A percentile compares a stretch with the other conserved stretches of the same genome.
Evolutionary conservation across 805 yeast species (phyloP).

Genomic region (Zygosaccharomyces bailii): DNA sequence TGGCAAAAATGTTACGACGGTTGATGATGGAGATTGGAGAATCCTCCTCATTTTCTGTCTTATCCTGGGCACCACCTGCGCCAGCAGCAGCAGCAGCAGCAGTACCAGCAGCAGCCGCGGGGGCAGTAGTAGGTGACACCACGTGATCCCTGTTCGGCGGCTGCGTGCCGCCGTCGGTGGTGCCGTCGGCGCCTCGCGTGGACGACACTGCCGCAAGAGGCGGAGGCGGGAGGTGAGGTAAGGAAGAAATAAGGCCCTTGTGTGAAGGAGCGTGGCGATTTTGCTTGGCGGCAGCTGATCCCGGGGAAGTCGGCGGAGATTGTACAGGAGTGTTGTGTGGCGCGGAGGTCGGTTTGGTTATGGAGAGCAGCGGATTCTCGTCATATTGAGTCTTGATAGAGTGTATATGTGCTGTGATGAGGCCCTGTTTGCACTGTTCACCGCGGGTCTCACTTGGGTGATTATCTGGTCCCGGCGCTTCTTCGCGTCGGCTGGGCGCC

Average conservation of each 20-base stretch:
- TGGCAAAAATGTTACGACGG: conserved; percentile 20
- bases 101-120: conserved; percentile 1
- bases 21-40: conserved; percentile 21
- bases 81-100: conserved; percentile 5
- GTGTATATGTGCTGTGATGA: conserved; percentile 15
- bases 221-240: conserved; percentile 12
- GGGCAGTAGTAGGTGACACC: conserved; percentile 2
- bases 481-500: conserved; percentile 10
- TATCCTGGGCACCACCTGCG: conserved; percentile 1
- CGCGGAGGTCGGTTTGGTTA: conserved; percentile 23
- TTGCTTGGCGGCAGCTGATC: neutral
- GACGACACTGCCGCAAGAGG: conserved; percentile 1
- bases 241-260: conserved; percentile 1
- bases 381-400: conserved; percentile 20
- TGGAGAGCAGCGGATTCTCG: conserved; percentile 19
- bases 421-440: conserved; percentile 4
- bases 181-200: conserved; percentile 9
- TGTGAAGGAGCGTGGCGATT: neutral
- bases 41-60: conserved; percentile 12
- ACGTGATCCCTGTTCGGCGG: conserved; percentile 14
- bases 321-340: conserved; percentile 33
- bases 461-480: conserved; percentile 4
- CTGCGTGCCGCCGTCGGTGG: conserved; percentile 18
- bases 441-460: neutral
- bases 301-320: conserved; percentile 20